Evolutionary conservation across 106 monocot species (phyloP), one percentile per base, ranked within the genome.

Genomic region (Acorus calamus): DNA sequence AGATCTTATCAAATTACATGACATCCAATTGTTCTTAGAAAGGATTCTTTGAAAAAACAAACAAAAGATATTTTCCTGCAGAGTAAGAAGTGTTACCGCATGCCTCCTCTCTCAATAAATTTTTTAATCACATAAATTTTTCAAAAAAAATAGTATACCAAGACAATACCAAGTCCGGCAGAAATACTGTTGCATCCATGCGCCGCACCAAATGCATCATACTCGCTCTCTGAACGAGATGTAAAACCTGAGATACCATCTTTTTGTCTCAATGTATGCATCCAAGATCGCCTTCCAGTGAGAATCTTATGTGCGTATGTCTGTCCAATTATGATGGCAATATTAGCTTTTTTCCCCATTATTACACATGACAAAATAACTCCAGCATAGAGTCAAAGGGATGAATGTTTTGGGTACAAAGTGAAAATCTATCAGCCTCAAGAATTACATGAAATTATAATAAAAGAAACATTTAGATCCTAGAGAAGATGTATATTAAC

Each of bases 121-220:
- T 28, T 28, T 28, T 28, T 28, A 28, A 1, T 28, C 28, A 28
- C 28, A 28, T 0, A 28, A 28, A 0, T 28, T 28, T 59, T 2
- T 42, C 8, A 56, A 8, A 49, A 48, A 57, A 28, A 28, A 28
- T 1, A 28, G 28, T 28, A 28, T 28, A 28, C 28, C 5, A 58
- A 42, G 5, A 2, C 14, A 11, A 28, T 75, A 88, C 88, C 88
- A 64, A 88, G 81, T 5, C 81, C 89, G 7, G 89, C 89, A 74
- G 89, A 89, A 42, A 89, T 58, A 69, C 89, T 89, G 55, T 81
- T 89, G 76, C 78, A 89, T 48, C 89, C 84, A 71, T 89, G 89
- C 11, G 79, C 89, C 69, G 89, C 69, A 66, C 80, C 84, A 82
- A 89, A 89, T 50, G 89, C 79, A 74, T 89, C 89, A 59, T 81